Conservation (phyloP, 768 basidiomycete genomes). For the Psilocybe azurescens region DNA sequence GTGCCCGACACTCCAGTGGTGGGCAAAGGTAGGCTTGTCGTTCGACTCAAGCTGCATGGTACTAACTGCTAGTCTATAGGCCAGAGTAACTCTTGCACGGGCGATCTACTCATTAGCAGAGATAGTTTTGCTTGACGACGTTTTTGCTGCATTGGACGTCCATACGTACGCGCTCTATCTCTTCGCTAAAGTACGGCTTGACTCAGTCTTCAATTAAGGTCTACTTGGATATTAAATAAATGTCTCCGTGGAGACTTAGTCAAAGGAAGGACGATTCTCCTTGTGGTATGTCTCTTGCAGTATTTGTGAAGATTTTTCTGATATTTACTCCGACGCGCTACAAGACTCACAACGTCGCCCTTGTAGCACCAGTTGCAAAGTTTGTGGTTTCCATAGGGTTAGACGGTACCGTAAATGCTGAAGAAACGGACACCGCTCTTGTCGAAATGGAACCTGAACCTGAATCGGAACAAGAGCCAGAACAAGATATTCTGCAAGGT, state of each 20-base stretch:
- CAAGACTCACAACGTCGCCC: slow-evolving; percentile 52
- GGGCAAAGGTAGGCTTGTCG: slow-evolving; percentile 43
- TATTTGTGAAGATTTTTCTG: slow-evolving; percentile 1
- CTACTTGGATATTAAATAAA: slow-evolving; percentile 56
- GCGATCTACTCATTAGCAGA: slow-evolving; percentile 57
- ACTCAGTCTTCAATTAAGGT: slow-evolving; percentile 4
- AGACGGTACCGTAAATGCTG: slow-evolving; percentile 54
- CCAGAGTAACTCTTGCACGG: slow-evolving; percentile 49
- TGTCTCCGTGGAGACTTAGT: slow-evolving; percentile 81
- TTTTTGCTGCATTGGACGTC: slow-evolving; percentile 64
- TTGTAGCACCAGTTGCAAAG: slow-evolving; percentile 53
- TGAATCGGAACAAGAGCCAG: slow-evolving; percentile 27
- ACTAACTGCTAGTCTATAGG: slow-evolving; percentile 33
- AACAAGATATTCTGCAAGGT: slow-evolving; percentile 30
- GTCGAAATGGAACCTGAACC: slow-evolving; percentile 46
- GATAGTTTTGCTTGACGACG: slow-evolving; percentile 75
- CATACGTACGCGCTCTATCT: slow-evolving; percentile 26
- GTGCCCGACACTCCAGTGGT: slow-evolving; percentile 30
- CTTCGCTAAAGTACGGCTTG: not conserved
- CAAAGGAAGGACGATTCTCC: slow-evolving; percentile 73
- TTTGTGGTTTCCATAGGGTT: slow-evolving; percentile 57
- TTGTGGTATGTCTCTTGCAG: slow-evolving; percentile 55
- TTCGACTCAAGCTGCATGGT: slow-evolving; percentile 25
- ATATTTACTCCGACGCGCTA: not conserved
- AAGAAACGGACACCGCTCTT: slow-evolving; percentile 48